These are phyloP conservation scores for Rhizopus stolonifer DNA, from an alignment of 371 early-diverging fungal species.

Conservation along the genomic window DNA sequence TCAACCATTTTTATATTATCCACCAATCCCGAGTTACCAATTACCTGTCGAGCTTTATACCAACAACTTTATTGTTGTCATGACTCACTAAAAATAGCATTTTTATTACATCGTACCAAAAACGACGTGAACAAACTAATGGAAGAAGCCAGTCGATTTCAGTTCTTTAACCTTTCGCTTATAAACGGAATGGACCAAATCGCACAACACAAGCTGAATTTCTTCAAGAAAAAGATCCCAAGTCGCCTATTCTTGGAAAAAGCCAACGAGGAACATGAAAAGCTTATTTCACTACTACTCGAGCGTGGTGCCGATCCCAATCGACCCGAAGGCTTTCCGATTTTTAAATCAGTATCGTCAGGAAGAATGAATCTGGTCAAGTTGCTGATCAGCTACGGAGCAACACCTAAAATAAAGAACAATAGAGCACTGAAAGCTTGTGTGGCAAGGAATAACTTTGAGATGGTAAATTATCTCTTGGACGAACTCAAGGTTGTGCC, in stretches of 20 bases:
- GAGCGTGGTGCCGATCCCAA: conserved; percentile 43
- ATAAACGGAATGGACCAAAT: conserved; percentile 28
- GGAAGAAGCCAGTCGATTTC: conserved; percentile 28
- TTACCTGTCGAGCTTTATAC: conserved; percentile 23
- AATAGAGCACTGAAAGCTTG: conserved; percentile 50
- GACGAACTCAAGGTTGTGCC: conserved; percentile 44
- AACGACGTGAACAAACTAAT: conserved; percentile 21
- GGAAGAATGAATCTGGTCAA: conserved; percentile 45
- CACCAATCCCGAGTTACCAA: conserved; percentile 33
- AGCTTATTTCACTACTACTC: conserved; percentile 26
- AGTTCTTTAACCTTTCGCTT: conserved; percentile 30
- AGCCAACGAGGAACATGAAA: conserved; percentile 11
- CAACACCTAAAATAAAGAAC: conserved; percentile 38
- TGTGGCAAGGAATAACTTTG: conserved; percentile 41
- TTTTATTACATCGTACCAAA: conserved; percentile 32
- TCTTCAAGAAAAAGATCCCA: conserved; percentile 36
- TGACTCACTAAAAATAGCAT: conserved; percentile 27
- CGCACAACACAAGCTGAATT: conserved; percentile 11
- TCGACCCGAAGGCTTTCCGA: conserved; percentile 53
- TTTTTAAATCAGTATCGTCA: conserved; percentile 51
- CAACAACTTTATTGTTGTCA: conserved; percentile 27
- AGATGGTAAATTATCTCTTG: conserved; percentile 46
- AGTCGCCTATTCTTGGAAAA: conserved; percentile 29
- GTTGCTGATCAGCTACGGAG: conserved; percentile 43
- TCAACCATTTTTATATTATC: conserved; percentile 40